A percentile compares a stretch with the other conserved stretches of the same genome.
These are phyloP conservation scores for Gossypium ekmanianum DNA, from an alignment of 345 rosid species.

Conservation along the genomic window DNA sequence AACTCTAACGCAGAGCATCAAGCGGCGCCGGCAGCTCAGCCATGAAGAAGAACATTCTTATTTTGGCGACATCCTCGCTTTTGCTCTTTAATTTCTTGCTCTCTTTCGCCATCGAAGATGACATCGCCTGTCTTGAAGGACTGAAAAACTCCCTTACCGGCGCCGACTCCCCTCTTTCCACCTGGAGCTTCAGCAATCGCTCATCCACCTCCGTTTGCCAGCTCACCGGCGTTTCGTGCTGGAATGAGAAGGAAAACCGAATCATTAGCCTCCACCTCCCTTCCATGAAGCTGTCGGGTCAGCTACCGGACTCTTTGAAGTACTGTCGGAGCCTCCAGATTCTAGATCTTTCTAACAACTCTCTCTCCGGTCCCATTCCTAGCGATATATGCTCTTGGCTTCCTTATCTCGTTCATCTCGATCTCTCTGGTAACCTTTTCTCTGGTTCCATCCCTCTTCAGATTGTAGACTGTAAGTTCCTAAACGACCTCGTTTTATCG, in stretches of 20 bases:
- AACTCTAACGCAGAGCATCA: neutral
- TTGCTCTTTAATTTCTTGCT: neutral
- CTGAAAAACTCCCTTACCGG: neutral
- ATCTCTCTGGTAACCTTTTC: slow-evolving; percentile 57
- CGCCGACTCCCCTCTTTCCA: slow-evolving; percentile 8
- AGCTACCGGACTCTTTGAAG: slow-evolving; percentile 56
- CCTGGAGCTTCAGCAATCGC: slow-evolving; percentile 60
- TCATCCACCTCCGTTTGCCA: slow-evolving; percentile 56
- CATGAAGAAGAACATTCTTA: neutral
- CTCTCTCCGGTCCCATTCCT: slow-evolving; percentile 69
- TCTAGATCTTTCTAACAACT: slow-evolving; percentile 69
- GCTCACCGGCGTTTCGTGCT: slow-evolving; percentile 81
- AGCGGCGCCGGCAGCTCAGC: neutral
- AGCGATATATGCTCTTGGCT: slow-evolving; percentile 63
- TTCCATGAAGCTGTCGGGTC: slow-evolving; percentile 59
- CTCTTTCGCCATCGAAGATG: slow-evolving; percentile 15
- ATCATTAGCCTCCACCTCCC: slow-evolving; percentile 50
- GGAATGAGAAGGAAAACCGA: slow-evolving; percentile 79
- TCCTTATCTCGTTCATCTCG: slow-evolving; percentile 66
- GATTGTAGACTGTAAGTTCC: slow-evolving; percentile 26
- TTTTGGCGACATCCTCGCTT: neutral
- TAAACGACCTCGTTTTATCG: slow-evolving; percentile 13
- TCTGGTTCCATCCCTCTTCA: slow-evolving; percentile 68
- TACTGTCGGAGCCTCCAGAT: slow-evolving; percentile 60
- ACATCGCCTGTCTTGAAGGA: slow-evolving; percentile 10